Base-by-base conservation (phyloP, 306 rosid genomes). In the Medicago truncatula region DNA sequence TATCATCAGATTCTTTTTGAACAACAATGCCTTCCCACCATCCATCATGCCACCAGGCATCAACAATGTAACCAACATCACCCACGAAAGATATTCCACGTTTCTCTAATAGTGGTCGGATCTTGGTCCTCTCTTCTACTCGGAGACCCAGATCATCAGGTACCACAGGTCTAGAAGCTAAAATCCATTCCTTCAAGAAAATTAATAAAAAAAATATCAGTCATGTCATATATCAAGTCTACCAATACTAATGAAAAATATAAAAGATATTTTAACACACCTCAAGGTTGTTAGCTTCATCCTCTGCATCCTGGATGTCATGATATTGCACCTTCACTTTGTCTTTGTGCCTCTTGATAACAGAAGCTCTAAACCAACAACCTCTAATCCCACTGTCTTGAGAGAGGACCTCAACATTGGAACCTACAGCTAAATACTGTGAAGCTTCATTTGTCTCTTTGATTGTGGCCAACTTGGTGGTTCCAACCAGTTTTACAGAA, bases 21-120 rank as follows among this genome's bases (percentile, higher is more conserved):
- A 94, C 70, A 41, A 92, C 62, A 8, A 94, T 79, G 80, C 98
- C 98, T 84, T 94, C 98, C 98, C 98, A 94, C 98, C 98, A 94
- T 28, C 97, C 97, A 73, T 92, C 93, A 60, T 92, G 86, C 95
- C 90, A 56, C 98, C 97, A 92, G 16, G 80, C 95, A 78, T 94
- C 98, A 1, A 94, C 96, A 78, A 84, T 16, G 59, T 88, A 67
- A 72, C 97, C 97, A 25, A 82, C 84, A 39, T 76, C 86, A 74
- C 84, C 81, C 11, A 14, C 71, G 80, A 67, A 67, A 2, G 92
- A 64, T 43, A 70, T 77, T 64, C 73, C 76, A 41, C 76, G 60
- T 71, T 78, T 87, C 58, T 38, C 67, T 13, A 82, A 57, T 25
- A 47, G 66, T 4, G 98, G 98, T 18, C 98, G 90, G 56, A 94